Base-by-base conservation (phyloP, 2,329 filamentous ascomycete genomes). In the Diplocarpon mali region DNA sequence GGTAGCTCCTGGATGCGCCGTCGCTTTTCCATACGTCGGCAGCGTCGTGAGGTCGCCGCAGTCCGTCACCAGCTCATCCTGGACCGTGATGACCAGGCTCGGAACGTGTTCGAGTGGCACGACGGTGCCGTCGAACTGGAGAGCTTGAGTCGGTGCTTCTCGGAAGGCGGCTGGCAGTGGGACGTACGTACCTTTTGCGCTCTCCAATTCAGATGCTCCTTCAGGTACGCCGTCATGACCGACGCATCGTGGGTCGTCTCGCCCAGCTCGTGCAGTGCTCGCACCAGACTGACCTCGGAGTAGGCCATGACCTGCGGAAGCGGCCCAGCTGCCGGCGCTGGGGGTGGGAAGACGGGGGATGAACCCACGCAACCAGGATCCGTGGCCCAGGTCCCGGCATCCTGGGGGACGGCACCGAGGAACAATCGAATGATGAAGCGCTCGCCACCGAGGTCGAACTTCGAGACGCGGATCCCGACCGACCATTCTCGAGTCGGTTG, bases 361-460 rank as follows among this genome's bases (percentile, higher is more conserved):
- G 49, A 53, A 1, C 52, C 58, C 8, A 52, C 41, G 16, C 43
- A 35, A 32, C 28, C 50, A 13, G 35, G 20, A 38, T 39, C 38
- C 4, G 16, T 43, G 2, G 41, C 40, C 57, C 57, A 60, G 7
- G 52, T 45, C 14, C 51, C 20, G 0, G 53, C 37, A 36, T 56
- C 42, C n/a, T 40, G 24, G 3, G 56, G 58, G 17, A 57, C 42
- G 4, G 35, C 35, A 9, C 53, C 54, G 12, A 59, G 28, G 34
- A 58, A 60, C 13, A 59, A 29, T 8, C 48, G 40, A 13, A 60
- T 36, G 24, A 46, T 50, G 32, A 58, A 60, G 9, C 45, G 36
- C 12, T 47, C 36, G 11, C 57, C 58, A 9, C 44, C 16, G 11
- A 58, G 48, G 30, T 56, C 58, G 32, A 55, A 54, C 37, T 58